Base-by-base conservation (phyloP, 148 eudicot species). In the Arctostaphylos glauca region DNA sequence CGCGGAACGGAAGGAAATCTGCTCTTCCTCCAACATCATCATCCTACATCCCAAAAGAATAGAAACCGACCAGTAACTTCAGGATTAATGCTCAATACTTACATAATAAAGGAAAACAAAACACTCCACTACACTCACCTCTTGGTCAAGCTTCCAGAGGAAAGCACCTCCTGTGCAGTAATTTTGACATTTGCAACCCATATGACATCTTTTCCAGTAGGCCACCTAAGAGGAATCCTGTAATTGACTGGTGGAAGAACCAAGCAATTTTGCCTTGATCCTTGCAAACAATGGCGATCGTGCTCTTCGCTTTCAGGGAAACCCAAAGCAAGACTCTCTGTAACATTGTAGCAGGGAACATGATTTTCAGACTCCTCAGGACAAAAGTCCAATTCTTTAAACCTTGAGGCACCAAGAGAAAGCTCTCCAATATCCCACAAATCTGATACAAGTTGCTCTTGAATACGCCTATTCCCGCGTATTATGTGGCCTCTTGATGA, bases 1-100 rank as follows among this genome's bases (percentile, higher is more conserved):
- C 55, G 88, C 94, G 50, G 98, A 93, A 59, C 97, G 96, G 50
- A 97, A 97, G 13, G 99, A 94, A 53, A 97, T 93, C 86, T 97
- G 99, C 31, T 94, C 98, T 58, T 94, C 98, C 9, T 97, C 99
- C 83, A 94, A 87, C 97, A 97, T 92, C 99, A 97, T 97, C 99
- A 97, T 93, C 91, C 99, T 97, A 90, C 54, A 81, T 58, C 80
- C 48, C 80, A 82, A 82, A 43, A 66, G 21, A 44, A 16, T 25
- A 38, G 54, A 82, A 71, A 83, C 76, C 73, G 62, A 70, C 50
- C 72, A 44, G 25, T 43, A 82, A 81, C 77, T 64, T 77, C 44
- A 76, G 15, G 52, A 70, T 68, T 15, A 43, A 70, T 31, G 54
- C 64, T 75, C 52, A 44, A 80, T 70, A 71, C 15, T 53, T 18